Conservation (phyloP, 2,329 filamentous ascomycete genomes). For the Aureobasidium zeae region DNA sequence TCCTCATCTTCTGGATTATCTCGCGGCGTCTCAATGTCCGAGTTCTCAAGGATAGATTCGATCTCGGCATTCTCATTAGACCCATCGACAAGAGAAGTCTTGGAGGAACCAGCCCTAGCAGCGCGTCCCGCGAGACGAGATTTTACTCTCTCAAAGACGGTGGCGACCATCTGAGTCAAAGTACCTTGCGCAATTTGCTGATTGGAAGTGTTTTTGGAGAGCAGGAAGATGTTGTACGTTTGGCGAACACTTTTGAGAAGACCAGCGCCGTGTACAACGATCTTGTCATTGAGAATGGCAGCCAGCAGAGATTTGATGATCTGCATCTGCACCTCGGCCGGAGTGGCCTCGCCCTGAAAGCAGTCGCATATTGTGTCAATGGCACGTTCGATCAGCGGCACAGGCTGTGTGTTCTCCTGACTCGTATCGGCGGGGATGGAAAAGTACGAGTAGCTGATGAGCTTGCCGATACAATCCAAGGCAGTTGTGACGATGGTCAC, state of each 20-base stretch:
- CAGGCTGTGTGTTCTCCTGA: conserved; percentile 23
- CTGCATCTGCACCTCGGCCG: conserved; percentile 86
- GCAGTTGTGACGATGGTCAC: conserved; percentile 80
- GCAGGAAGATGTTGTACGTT: conserved; percentile 97
- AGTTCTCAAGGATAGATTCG: conserved; percentile 22
- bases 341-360: conserved; percentile 92
- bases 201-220: conserved; percentile 87
- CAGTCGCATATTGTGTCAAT: conserved; percentile 99
- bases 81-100: conserved; percentile 33
- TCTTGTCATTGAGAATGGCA: conserved; percentile 95
- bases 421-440: conserved; percentile 52
- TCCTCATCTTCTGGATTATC: conserved; percentile 25
- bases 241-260: conserved; percentile 92
- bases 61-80: conserved; percentile 18
- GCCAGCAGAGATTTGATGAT: conserved; percentile 95
- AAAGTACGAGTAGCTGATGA: conserved; percentile 98
- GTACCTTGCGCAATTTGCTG: conserved; percentile 97
- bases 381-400: conserved; percentile 87
- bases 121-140: conserved; percentile 80
- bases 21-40: conserved; percentile 29
- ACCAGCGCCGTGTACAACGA: conserved; percentile 93
- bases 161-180: conserved; percentile 95
- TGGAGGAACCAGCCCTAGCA: conserved; percentile 51
- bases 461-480: conserved; percentile 95
- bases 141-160: conserved; percentile 93